These are phyloP conservation scores for Xanthoconium stramineum DNA, from an alignment of 768 basidiomycete species.

Conservation along the genomic window DNA sequence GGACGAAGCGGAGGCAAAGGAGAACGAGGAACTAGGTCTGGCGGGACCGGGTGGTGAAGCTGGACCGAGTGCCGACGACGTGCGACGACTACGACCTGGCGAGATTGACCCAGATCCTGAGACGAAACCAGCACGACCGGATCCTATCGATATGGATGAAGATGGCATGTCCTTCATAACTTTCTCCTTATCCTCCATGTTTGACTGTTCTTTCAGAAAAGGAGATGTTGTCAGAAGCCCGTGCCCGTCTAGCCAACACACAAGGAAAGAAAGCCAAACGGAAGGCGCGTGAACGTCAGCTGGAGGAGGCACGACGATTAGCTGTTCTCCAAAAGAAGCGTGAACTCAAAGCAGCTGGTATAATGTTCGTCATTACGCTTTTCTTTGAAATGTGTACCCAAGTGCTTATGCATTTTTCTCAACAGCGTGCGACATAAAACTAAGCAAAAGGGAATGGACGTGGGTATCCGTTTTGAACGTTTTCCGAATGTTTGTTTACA, in stretches of 20 bases:
- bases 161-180: slow-evolving; percentile 59
- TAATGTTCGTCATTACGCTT: slow-evolving; percentile 60
- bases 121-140: slow-evolving; percentile 95
- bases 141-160: slow-evolving; percentile 99
- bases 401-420: slow-evolving; percentile 2
- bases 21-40: slow-evolving; percentile 91
- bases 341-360: slow-evolving; percentile 96
- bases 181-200: not conserved
- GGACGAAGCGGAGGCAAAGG: slow-evolving; percentile 96
- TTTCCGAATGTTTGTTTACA: not conserved
- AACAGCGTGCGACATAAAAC: slow-evolving; percentile 86
- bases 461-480: slow-evolving; percentile 36
- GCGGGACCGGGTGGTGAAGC: slow-evolving; percentile 76
- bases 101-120: slow-evolving; percentile 99
- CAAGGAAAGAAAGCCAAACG: slow-evolving; percentile 99
- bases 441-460: slow-evolving; percentile 98
- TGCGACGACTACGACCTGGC: slow-evolving; percentile 84
- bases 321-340: slow-evolving; percentile 97
- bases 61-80: slow-evolving; percentile 89
- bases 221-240: slow-evolving; percentile 99
- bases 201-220: slow-evolving; percentile 59
- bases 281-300: slow-evolving; percentile 94
- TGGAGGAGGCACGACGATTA: slow-evolving; percentile 92
- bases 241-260: slow-evolving; percentile 96
- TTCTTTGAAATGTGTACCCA: not conserved